Conservation (phyloP, 306 rosid genomes). For the Prunus mira region DNA sequence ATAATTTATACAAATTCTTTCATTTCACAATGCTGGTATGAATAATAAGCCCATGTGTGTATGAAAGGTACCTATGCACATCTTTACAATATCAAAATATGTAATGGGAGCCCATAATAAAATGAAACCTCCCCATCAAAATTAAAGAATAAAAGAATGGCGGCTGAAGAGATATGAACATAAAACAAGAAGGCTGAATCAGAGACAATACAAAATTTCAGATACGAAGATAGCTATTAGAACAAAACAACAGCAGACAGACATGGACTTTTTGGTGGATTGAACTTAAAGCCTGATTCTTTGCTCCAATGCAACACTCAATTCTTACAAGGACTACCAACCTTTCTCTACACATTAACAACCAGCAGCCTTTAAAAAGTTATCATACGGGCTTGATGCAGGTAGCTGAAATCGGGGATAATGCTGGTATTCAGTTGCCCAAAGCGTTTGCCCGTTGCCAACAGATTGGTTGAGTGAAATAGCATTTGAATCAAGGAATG, state of each 20-base stretch:
- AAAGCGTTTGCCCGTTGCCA: slow-evolving; percentile 40
- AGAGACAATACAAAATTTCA: slow-evolving; percentile 5
- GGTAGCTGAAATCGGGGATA: slow-evolving; percentile 64
- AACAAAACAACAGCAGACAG: no score
- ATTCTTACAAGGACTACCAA: slow-evolving; percentile 7
- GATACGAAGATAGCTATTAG: slow-evolving; percentile 13
- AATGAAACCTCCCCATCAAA: slow-evolving; percentile 24
- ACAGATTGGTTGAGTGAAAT: slow-evolving; percentile 33
- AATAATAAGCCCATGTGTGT: not conserved
- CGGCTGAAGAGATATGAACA: not conserved
- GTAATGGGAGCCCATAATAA: slow-evolving; percentile 30
- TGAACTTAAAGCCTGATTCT: not conserved
- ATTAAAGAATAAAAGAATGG: slow-evolving; percentile 12
- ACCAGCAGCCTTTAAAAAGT: slow-evolving; percentile 77
- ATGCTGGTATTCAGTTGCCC: slow-evolving; percentile 60
- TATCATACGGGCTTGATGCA: slow-evolving; percentile 70
- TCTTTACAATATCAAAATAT: slow-evolving; percentile 17
- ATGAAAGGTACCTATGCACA: slow-evolving; percentile 23
- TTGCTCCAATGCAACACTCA: slow-evolving; percentile 10
- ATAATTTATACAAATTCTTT: slow-evolving; percentile 3
- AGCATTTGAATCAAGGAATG: slow-evolving; percentile 48
- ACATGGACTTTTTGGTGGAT: no score
- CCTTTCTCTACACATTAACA: slow-evolving; percentile 40
- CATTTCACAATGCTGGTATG: not conserved
- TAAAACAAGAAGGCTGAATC: slow-evolving; percentile 15